Base-by-base conservation (phyloP, 441 rosid genomes). In the Euphorbia celastroides region DNA sequence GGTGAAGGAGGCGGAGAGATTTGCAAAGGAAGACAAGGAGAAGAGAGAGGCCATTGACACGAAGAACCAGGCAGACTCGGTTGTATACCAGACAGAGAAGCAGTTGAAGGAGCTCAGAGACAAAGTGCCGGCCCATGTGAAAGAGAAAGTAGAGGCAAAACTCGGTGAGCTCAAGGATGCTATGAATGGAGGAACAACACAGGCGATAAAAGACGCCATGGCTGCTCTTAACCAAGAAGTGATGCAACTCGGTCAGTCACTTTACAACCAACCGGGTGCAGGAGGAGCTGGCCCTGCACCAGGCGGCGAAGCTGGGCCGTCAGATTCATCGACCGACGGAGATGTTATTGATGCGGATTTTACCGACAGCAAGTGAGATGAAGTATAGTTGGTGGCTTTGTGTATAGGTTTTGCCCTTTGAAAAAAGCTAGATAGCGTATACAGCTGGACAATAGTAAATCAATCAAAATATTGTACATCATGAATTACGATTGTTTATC, bases 291-390 rank as follows among this genome's bases (percentile, higher is more conserved):
- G 88, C 10, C 67, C 78, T 44, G 62, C 86, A 11, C 79, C 89
- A 3, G 91, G 88, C 14, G 74, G 76, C 52, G 86, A 82, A 55
- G 79, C 79, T 28, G 86, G 84, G 1, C 79, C 89, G 32, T 74
- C 96, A 2, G 96, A 79, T 62, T 72, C 92, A 42, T 72, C 94
- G 5, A 75, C 83, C 2, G 94, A 83, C 20, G 96, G 89, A 13
- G 96, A 93, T 71, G 97, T 88, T 60, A 91, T 93, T 7, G 97
- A 93, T 58, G 96, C 96, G 0, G 96, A 90, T 69, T 90, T 90
- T 85, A 77, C 86, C 0, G 90, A 88, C 77, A 86, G 93, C 86
- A 86, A 93, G 67, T 86, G 85, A 88, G 79, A 56, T 17, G 54
- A 2, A 5, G 50, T 20, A 19, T 10, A 3, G 1, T 46, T 12